Conservation (phyloP, 306 rosid species). For the Gillenia trifoliata region DNA sequence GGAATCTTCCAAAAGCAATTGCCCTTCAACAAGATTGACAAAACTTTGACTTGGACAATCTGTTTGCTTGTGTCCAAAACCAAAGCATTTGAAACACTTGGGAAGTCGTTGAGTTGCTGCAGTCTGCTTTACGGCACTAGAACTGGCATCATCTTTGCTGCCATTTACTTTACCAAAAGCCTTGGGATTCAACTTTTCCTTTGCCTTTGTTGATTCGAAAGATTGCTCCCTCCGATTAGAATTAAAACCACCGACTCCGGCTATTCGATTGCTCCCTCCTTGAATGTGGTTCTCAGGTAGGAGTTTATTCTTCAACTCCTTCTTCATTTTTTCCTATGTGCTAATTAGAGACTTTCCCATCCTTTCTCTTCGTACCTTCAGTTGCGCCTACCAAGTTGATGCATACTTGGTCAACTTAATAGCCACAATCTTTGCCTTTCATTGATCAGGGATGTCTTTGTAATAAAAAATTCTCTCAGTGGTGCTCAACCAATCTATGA, state of each 20-base stretch:
- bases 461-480: not conserved
- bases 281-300: not conserved
- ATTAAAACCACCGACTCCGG: not conserved
- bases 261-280: not conserved
- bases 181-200: not conserved
- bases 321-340: not conserved
- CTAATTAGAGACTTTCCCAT: not conserved
- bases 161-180: not conserved
- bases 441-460: not conserved
- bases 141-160: not conserved
- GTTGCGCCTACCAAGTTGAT: not conserved
- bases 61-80: not conserved
- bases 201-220: not conserved
- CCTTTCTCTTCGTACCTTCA: not conserved
- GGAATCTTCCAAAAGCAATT: not conserved
- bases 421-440: not conserved
- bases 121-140: not conserved
- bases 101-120: not conserved
- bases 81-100: not conserved
- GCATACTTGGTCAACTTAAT: not conserved
- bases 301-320: not conserved
- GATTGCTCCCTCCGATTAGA: not conserved
- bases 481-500: constrained; percentile 3
- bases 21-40: not conserved
- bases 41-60: not conserved